Evolutionary conservation across 305 asterid species (phyloP).

Genomic region (Solanum chacoense): DNA sequence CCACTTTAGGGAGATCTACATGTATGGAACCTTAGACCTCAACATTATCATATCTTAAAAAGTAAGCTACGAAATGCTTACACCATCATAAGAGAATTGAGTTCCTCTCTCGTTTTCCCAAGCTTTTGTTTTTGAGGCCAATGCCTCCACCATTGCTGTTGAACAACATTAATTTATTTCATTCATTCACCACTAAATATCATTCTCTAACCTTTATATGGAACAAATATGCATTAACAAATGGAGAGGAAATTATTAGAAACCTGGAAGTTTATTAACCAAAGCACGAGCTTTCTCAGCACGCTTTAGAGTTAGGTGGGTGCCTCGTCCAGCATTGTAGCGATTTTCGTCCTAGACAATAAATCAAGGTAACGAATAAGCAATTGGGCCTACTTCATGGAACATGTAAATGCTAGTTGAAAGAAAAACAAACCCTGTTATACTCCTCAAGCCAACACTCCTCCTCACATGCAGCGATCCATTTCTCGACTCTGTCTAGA

Average conservation of each 20-base stretch:
- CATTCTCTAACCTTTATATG: neutral
- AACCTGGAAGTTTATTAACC: slow-evolving; percentile 92
- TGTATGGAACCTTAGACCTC: neutral
- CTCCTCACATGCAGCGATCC: slow-evolving; percentile 93
- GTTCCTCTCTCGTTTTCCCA: slow-evolving; percentile 90
- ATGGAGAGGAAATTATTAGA: neutral
- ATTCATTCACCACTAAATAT: neutral
- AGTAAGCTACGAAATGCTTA: slow-evolving; percentile 19
- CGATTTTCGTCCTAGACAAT: slow-evolving; percentile 82
- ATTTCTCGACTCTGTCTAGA: slow-evolving; percentile 92
- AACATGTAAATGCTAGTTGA: neutral
- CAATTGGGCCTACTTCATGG: neutral
- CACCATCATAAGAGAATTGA: slow-evolving; percentile 83
- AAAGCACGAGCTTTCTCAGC: slow-evolving; percentile 95
- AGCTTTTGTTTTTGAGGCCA: slow-evolving; percentile 58
- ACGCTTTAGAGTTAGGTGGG: slow-evolving; percentile 84
- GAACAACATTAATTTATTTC: slow-evolving; percentile 1
- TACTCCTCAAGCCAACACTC: slow-evolving; percentile 99
- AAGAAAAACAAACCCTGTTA: slow-evolving; percentile 45
- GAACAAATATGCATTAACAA: neutral
- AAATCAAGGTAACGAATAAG: neutral
- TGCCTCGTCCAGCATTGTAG: slow-evolving; percentile 93
- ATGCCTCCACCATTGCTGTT: slow-evolving; percentile 82
- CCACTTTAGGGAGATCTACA: neutral
- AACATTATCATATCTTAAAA: neutral